Percentiles rank a stretch among this genome's conserved stretches.
phyloP scores from a whole-genome alignment of 352 stramenopile species.

The Aphanomyces astaci region DNA sequence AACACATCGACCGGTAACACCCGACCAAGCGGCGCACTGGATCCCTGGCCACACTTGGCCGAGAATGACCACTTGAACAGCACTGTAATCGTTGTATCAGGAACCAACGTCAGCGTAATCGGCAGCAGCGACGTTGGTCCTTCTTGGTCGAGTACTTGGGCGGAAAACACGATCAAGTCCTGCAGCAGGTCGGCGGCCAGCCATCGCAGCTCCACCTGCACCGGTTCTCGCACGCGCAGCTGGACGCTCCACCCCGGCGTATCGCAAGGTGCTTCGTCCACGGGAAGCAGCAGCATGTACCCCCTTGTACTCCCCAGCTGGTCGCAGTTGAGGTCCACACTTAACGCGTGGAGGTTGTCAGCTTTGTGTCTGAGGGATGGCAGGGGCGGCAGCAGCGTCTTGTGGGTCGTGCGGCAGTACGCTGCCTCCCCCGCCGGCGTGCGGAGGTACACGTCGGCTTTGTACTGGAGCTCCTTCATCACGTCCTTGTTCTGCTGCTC shows the following conservation, averaged over 20 bases:
- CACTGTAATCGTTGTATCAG: neutral
- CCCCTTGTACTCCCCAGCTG: slow-evolving; percentile 38
- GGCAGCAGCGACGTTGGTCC: slow-evolving; percentile 26
- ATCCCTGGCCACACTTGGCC: neutral
- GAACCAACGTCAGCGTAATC: neutral
- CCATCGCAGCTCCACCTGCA: slow-evolving; percentile 52
- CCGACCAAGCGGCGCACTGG: neutral
- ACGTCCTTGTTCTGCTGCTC: slow-evolving; percentile 87
- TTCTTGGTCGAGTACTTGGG: slow-evolving; percentile 32
- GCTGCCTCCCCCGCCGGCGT: slow-evolving; percentile 58
- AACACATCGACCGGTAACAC: neutral
- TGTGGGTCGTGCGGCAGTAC: slow-evolving; percentile 63
- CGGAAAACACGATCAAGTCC: slow-evolving; percentile 45
- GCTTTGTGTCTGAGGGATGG: slow-evolving; percentile 33
- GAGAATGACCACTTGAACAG: slow-evolving; percentile 11
- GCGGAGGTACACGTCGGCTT: slow-evolving; percentile 69
- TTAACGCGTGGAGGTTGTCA: neutral
- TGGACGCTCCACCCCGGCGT: slow-evolving; percentile 47
- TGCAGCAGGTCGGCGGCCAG: slow-evolving; percentile 37
- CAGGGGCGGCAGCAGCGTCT: slow-evolving; percentile 45
- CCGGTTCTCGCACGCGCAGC: slow-evolving; percentile 29
- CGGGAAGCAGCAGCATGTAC: slow-evolving; percentile 53
- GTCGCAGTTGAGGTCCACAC: slow-evolving; percentile 32
- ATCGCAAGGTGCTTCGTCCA: slow-evolving; percentile 64
- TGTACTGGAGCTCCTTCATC: slow-evolving; percentile 86